A percentile compares a stretch with the other conserved stretches of the same genome.
phyloP scores from a whole-genome alignment of 345 rosid species.

The Triadica sebifera region DNA sequence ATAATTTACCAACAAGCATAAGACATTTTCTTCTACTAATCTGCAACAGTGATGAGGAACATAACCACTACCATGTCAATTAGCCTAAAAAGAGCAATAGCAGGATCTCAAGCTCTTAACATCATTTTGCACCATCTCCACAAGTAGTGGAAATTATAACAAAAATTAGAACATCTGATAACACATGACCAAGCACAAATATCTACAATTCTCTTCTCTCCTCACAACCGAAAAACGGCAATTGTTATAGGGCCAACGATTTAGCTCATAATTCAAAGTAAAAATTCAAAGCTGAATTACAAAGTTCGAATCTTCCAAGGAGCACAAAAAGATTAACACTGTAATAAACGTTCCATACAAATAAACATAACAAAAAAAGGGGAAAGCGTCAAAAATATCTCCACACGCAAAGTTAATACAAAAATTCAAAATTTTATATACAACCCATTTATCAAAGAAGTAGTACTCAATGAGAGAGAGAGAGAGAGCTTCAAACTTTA shows the following conservation, averaged over 20 bases:
- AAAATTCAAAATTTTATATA: not conserved
- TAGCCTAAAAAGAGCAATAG: not conserved
- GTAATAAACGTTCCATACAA: not conserved
- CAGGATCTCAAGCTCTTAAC: not conserved
- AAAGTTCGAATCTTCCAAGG: not conserved
- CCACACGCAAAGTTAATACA: not conserved
- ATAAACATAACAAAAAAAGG: not conserved
- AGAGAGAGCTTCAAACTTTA: not conserved
- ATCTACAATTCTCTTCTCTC: not conserved
- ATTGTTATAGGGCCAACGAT: not conserved
- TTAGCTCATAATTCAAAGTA: not conserved
- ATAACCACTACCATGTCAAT: no score
- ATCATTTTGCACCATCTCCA: not conserved
- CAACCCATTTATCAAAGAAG: no score
- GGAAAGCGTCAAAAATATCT: not conserved
- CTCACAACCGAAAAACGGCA: not conserved
- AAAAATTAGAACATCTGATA: not conserved
- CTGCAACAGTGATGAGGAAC: not conserved
- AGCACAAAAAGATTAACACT: not conserved
- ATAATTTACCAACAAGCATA: not conserved
- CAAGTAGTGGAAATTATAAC: not conserved
- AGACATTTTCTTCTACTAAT: not conserved
- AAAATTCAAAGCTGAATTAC: not conserved
- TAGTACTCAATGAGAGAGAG: no score
- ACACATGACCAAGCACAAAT: not conserved